phyloP scores from a whole-genome alignment of 176 grass and related monocot species.

The Oryza nivara region DNA sequence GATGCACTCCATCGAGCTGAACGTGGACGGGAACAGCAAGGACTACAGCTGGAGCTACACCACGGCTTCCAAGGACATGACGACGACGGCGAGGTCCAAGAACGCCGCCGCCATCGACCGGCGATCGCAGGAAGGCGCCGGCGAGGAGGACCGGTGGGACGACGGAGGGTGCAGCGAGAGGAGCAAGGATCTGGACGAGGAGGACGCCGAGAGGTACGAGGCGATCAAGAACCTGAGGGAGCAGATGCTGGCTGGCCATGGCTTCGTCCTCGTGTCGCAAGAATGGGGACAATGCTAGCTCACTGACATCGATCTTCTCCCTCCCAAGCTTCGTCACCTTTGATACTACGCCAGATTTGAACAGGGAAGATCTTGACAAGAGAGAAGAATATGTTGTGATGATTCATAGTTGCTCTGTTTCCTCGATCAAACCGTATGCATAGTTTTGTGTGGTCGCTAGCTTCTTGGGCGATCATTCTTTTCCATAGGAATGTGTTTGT shows the following conservation, averaged over 20 bases:
- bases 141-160: constrained; percentile 25
- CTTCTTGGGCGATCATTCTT: constrained; percentile 4
- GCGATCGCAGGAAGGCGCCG: background rate
- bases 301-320: background rate
- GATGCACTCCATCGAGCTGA: constrained; percentile 80
- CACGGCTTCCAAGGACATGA: constrained; percentile 25
- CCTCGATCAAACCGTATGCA: background rate
- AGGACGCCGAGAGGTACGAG: constrained; percentile 74
- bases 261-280: constrained; percentile 51
- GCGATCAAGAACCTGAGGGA: constrained; percentile 81
- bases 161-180: constrained; percentile 40
- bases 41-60: constrained; percentile 55
- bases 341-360: constrained; percentile 16
- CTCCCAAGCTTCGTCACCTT: background rate
- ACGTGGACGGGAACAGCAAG: constrained; percentile 60
- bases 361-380: background rate
- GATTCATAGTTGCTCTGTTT: background rate
- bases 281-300: background rate
- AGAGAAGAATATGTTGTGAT: background rate
- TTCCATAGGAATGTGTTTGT: background rate
- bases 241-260: constrained; percentile 73
- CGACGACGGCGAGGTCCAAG: constrained; percentile 7
- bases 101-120: constrained; percentile 6
- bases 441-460: background rate
- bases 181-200: constrained; percentile 50